phyloP scores from a whole-genome alignment of 345 rosid genomes.

The Acer campestre region DNA sequence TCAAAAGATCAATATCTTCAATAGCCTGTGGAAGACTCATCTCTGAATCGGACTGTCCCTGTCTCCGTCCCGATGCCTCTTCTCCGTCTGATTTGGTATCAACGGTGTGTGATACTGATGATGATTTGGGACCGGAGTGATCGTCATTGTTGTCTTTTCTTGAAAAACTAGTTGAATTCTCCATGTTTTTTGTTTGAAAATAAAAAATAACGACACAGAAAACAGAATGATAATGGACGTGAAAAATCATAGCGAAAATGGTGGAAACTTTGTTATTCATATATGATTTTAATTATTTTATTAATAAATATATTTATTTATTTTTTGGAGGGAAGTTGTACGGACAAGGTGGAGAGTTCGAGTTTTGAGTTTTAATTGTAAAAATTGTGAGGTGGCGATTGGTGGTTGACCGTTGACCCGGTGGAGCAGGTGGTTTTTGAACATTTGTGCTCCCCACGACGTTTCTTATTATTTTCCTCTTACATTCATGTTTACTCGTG shows the following conservation, averaged over 20 bases:
- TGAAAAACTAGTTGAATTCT: constrained; percentile 33
- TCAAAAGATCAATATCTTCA: constrained; percentile 53
- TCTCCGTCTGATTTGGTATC: neutral
- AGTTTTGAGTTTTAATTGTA: neutral
- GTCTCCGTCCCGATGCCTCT: neutral
- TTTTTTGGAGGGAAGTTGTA: constrained; percentile 21
- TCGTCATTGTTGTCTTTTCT: constrained; percentile 8
- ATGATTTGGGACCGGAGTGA: neutral
- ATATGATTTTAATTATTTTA: neutral
- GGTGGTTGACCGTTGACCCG: constrained; percentile 21
- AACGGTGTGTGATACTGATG: neutral
- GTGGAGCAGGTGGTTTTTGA: neutral
- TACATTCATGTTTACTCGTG: neutral
- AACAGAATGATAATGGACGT: neutral
- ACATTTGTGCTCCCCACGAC: constrained; percentile 14
- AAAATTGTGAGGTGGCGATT: constrained; percentile 9
- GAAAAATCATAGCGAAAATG: constrained; percentile 23
- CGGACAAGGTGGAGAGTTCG: neutral
- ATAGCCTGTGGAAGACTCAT: constrained; percentile 25
- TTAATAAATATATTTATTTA: neutral
- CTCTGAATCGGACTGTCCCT: constrained; percentile 10
- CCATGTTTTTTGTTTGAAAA: neutral
- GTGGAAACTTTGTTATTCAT: constrained; percentile 17
- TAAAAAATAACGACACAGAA: too few relatives aligned
- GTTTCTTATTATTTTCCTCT: neutral